A percentile compares a stretch with the other conserved stretches of the same genome.
These are phyloP conservation scores for Tetrahymena elliotti DNA, from an alignment of 73 alveolate genomes.

Conservation along the genomic window DNA sequence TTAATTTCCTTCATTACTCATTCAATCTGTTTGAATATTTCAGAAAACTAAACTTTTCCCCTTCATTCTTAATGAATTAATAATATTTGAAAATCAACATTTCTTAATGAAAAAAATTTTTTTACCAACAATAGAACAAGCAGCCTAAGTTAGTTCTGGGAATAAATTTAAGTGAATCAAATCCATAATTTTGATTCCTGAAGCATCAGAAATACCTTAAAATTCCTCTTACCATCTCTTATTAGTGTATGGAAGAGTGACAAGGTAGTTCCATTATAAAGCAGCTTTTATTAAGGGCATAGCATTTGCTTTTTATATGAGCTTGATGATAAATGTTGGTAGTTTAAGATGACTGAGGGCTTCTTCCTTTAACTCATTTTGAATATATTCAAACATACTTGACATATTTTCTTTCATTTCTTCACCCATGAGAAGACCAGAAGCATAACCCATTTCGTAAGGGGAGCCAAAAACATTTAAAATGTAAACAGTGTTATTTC, in stretches of 20 bases:
- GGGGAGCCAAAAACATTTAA: not conserved
- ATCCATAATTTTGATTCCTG: constrained; percentile 2
- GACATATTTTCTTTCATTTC: not conserved
- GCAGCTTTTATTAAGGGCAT: not conserved
- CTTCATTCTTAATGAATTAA: not conserved
- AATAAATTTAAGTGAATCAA: not conserved
- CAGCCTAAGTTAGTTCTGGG: constrained; percentile 16
- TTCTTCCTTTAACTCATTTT: not conserved
- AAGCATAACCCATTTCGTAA: not conserved
- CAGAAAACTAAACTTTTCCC: not conserved
- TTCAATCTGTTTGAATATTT: too few relatives aligned
- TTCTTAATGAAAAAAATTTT: not conserved
- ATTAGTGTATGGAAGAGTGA: not conserved
- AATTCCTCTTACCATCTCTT: not conserved
- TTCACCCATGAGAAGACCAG: not conserved
- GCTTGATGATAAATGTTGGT: not conserved
- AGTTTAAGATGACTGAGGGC: not conserved
- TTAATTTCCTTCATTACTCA: not conserved
- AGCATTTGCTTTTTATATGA: not conserved
- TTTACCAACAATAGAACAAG: constrained; percentile 8
- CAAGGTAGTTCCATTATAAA: not conserved
- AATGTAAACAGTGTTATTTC: not conserved
- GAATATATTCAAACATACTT: not conserved
- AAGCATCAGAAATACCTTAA: constrained; percentile 16
- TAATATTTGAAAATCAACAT: not conserved